A percentile compares a stretch with the other conserved stretches of the same genome.
Evolutionary conservation across 2,329 filamentous ascomycete species (phyloP).

Genomic region (Ophiocordyceps camponoti-rufipedis): DNA sequence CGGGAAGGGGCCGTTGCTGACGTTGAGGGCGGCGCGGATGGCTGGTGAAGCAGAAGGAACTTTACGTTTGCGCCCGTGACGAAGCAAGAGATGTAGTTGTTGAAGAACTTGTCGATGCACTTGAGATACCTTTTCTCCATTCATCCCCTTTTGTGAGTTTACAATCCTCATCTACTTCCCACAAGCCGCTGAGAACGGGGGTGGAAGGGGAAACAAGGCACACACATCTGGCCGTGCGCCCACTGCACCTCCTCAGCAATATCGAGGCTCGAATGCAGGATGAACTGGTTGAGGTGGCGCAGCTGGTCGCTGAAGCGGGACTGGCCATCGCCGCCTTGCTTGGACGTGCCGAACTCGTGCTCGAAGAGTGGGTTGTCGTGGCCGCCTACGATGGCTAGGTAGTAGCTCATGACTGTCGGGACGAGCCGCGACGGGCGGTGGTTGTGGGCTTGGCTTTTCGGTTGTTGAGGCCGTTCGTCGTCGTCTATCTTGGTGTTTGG

Average conservation of each 20-base stretch:
- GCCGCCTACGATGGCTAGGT: constrained; percentile 91
- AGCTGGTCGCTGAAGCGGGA: constrained; percentile 78
- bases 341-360: constrained; percentile 91
- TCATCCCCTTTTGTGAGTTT: too few species aligned
- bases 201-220: not conserved
- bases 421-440: too few species aligned
- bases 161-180: too few species aligned
- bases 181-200: too few species aligned
- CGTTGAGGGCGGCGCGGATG: constrained; percentile 25
- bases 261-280: constrained; percentile 83
- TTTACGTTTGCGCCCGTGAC: constrained; percentile 83
- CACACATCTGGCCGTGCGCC: constrained; percentile 65
- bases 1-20: constrained; percentile 20
- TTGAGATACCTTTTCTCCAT: constrained; percentile 61
- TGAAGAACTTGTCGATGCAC: constrained; percentile 90
- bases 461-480: too few species aligned
- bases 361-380: constrained; percentile 94
- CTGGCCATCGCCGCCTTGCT: constrained; percentile 84
- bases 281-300: constrained; percentile 91
- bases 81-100: constrained; percentile 89
- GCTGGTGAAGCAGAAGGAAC: constrained; percentile 86
- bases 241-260: constrained; percentile 95
- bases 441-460: too few species aligned
- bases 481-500: not conserved
- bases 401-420: constrained; percentile 64